A percentile compares a stretch with the other conserved stretches of the same genome.
Evolutionary conservation across 192 early-diverging fungal genomes (phyloP).

Genomic region (Gaertneriomyces semiglobifer): DNA sequence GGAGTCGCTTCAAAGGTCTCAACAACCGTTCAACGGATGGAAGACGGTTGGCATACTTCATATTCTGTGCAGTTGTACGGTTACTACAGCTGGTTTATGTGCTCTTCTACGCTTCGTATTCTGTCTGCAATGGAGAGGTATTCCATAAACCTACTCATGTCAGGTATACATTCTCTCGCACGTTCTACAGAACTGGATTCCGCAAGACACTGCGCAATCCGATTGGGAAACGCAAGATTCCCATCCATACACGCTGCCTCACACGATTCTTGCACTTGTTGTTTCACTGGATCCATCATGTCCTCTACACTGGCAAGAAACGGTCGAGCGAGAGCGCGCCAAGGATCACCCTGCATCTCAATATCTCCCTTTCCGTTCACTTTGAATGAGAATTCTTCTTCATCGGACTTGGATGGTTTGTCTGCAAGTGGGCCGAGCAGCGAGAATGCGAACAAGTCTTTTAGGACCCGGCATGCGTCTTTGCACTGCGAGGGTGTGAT

Average conservation of each 20-base stretch:
- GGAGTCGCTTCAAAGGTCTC: no score
- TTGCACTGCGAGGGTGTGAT: no score
- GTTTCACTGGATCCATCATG: background rate
- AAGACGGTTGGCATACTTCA: no score
- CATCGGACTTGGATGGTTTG: background rate
- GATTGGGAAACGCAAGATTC: background rate
- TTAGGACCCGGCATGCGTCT: no score
- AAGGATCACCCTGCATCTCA: background rate
- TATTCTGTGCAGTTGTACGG: no score
- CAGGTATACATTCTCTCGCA: background rate
- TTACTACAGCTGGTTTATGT: background rate
- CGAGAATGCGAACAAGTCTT: no score
- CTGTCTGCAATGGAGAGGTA: background rate
- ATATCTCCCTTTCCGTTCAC: background rate
- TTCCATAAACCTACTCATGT: background rate
- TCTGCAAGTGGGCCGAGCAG: no score
- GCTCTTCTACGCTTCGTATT: background rate
- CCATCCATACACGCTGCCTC: constrained; percentile 2
- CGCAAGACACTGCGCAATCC: background rate
- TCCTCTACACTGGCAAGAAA: constrained; percentile 2
- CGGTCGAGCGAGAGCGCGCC: background rate
- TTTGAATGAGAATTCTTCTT: constrained; percentile 1
- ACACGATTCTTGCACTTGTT: background rate
- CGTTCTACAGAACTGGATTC: background rate
- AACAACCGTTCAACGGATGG: no score